phyloP scores from a whole-genome alignment of 805 yeast species.

The Metschnikowia peoriensis region DNA sequence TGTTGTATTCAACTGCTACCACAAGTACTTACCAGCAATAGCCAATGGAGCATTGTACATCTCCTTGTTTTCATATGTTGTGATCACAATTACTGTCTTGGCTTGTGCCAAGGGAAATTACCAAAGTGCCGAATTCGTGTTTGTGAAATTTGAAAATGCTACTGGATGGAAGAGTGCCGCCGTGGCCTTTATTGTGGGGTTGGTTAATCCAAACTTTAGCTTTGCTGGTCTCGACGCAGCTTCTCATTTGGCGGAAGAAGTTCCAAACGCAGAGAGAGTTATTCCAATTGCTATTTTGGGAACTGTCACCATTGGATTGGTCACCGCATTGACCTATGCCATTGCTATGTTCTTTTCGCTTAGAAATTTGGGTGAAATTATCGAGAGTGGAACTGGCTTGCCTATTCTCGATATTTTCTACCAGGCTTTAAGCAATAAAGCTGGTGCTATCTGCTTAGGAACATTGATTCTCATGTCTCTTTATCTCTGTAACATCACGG shows the following conservation, averaged over 20 bases:
- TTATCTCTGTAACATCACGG: slow-evolving; percentile 37
- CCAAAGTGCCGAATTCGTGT: slow-evolving; percentile 31
- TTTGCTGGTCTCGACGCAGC: slow-evolving; percentile 42
- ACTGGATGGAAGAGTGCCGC: slow-evolving; percentile 24
- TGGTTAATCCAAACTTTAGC: slow-evolving; percentile 24
- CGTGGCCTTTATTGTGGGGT: slow-evolving; percentile 22
- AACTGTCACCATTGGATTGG: slow-evolving; percentile 41
- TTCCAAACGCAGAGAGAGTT: slow-evolving; percentile 33
- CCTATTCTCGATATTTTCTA: slow-evolving; percentile 41
- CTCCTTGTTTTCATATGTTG: slow-evolving; percentile 33
- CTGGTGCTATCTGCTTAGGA: slow-evolving; percentile 39
- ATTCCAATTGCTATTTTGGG: slow-evolving; percentile 41
- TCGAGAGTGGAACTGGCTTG: slow-evolving; percentile 31
- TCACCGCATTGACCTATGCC: slow-evolving; percentile 38
- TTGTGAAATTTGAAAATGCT: slow-evolving; percentile 23
- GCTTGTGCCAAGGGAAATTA: slow-evolving; percentile 36
- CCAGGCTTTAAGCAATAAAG: slow-evolving; percentile 35
- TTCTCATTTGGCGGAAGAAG: slow-evolving; percentile 43
- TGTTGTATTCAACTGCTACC: slow-evolving; percentile 36
- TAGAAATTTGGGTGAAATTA: slow-evolving; percentile 29
- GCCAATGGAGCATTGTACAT: slow-evolving; percentile 36
- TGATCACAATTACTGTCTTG: slow-evolving; percentile 37
- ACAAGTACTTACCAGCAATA: slow-evolving; percentile 33
- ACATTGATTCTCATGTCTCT: slow-evolving; percentile 34
- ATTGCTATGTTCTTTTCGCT: slow-evolving; percentile 42